Percentiles rank a stretch among this genome's conserved stretches.
These are phyloP conservation scores for Arxiozyma heterogenica DNA, from an alignment of 1,139 yeast genomes.

Conservation along the genomic window DNA sequence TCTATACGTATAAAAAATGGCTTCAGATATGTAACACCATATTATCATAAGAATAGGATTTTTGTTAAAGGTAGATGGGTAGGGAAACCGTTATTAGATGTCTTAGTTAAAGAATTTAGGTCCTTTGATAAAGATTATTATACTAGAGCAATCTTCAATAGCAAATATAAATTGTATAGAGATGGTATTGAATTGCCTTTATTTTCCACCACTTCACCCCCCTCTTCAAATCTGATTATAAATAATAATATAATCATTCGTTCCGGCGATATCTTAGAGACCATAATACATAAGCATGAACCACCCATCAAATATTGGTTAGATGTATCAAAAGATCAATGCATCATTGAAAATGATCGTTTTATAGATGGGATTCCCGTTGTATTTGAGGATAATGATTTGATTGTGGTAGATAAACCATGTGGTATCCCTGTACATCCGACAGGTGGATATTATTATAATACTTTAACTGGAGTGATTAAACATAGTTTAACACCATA, in stretches of 20 bases:
- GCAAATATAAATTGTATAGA: slow-evolving; percentile 17
- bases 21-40: slow-evolving; percentile 69
- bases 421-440: slow-evolving; percentile 78
- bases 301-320: slow-evolving; percentile 39
- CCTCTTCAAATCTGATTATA: background rate
- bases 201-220: background rate
- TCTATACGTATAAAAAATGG: slow-evolving; percentile 24
- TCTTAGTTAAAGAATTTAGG: slow-evolving; percentile 68
- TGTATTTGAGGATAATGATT: slow-evolving; percentile 39
- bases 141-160: slow-evolving; percentile 13
- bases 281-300: slow-evolving; percentile 53
- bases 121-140: slow-evolving; percentile 17
- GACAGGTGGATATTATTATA: slow-evolving; percentile 52
- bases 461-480: slow-evolving; percentile 53
- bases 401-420: slow-evolving; percentile 63
- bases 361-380: slow-evolving; percentile 33
- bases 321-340: no score
- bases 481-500: background rate
- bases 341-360: background rate
- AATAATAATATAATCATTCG: background rate
- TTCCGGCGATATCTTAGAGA: slow-evolving; percentile 43
- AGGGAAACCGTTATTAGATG: slow-evolving; percentile 59
- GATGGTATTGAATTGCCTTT: slow-evolving; percentile 10
- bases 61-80: slow-evolving; percentile 88
- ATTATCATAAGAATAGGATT: slow-evolving; percentile 71